A percentile compares a stretch with the other conserved stretches of the same genome.
Evolutionary conservation across 2,329 filamentous ascomycete genomes (phyloP).

Genomic region (Fusarium ambrosium): DNA sequence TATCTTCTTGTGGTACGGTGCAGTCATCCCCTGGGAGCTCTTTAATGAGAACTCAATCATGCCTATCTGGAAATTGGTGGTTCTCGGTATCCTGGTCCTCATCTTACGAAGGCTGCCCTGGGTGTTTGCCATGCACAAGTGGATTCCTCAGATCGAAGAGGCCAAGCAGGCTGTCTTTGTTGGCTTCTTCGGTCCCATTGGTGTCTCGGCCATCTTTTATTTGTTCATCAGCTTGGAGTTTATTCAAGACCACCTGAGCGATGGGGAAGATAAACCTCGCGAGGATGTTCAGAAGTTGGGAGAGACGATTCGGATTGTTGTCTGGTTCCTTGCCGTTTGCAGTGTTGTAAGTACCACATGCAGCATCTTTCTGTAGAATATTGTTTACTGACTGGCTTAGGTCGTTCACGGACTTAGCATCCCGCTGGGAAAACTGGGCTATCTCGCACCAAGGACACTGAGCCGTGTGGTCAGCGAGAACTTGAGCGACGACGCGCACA

Average conservation of each 20-base stretch:
- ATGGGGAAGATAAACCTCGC: conserved; percentile 63
- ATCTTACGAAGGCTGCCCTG: conserved; percentile 83
- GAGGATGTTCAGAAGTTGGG: conserved; percentile 65
- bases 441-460: conserved; percentile 74
- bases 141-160: conserved; percentile 84
- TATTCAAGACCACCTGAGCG: conserved; percentile 64
- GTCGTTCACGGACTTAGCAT: conserved; percentile 87
- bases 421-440: conserved; percentile 77
- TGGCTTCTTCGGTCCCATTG: conserved; percentile 93
- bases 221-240: conserved; percentile 86
- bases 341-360: conserved; percentile 75
- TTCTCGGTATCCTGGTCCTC: conserved; percentile 81
- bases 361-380: too few species aligned
- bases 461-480: conserved; percentile 48
- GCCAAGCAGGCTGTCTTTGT: conserved; percentile 84
- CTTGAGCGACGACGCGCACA: conserved; percentile 29
- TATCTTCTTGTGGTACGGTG: conserved; percentile 93
- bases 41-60: conserved; percentile 79
- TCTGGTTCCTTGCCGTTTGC: conserved; percentile 89
- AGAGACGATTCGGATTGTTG: conserved; percentile 77
- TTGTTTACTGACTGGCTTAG: conserved; percentile 31
- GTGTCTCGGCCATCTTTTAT: conserved; percentile 92
- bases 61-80: conserved; percentile 78
- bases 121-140: conserved; percentile 78
- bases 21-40: conserved; percentile 82